These are phyloP conservation scores for Neurospora pannonica DNA, from an alignment of 495 filamentous ascomycete genomes.

Conservation along the genomic window DNA sequence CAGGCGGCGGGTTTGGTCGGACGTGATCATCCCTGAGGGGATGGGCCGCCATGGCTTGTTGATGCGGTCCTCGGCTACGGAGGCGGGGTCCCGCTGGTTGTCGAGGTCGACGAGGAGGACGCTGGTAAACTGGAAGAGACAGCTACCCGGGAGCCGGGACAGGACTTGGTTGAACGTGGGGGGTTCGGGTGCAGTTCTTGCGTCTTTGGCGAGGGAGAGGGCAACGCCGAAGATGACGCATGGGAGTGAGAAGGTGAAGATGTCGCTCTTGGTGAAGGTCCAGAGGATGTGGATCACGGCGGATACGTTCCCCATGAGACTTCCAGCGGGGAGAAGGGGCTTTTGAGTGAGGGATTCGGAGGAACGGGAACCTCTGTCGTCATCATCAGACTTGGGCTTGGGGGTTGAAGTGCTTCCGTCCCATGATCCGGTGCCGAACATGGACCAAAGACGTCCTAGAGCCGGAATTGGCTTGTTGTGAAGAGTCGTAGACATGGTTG, in stretches of 20 bases:
- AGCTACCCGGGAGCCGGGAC: background rate
- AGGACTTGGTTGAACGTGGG: background rate
- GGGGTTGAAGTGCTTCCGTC: background rate
- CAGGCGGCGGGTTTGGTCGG: constrained; percentile 23
- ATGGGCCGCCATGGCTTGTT: constrained; percentile 56
- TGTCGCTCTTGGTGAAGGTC: background rate
- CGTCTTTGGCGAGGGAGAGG: background rate
- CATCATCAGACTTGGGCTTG: background rate
- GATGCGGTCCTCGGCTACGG: constrained; percentile 40
- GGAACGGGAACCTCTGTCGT: background rate
- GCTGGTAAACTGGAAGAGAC: background rate
- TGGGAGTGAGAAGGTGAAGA: background rate
- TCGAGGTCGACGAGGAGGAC: constrained; percentile 35
- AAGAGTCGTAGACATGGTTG: background rate
- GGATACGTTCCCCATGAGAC: background rate
- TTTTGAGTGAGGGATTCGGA: background rate
- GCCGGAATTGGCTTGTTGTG: background rate
- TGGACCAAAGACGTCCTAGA: background rate
- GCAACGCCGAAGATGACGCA: background rate
- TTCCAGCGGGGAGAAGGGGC: background rate
- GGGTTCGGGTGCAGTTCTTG: background rate
- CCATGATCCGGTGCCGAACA: background rate
- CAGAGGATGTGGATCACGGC: background rate
- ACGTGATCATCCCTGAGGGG: constrained; percentile 30
- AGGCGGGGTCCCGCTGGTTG: constrained; percentile 40